Evolutionary conservation across 371 early-diverging fungal species (phyloP).

Genomic region (Saksenaea oblongispora): DNA sequence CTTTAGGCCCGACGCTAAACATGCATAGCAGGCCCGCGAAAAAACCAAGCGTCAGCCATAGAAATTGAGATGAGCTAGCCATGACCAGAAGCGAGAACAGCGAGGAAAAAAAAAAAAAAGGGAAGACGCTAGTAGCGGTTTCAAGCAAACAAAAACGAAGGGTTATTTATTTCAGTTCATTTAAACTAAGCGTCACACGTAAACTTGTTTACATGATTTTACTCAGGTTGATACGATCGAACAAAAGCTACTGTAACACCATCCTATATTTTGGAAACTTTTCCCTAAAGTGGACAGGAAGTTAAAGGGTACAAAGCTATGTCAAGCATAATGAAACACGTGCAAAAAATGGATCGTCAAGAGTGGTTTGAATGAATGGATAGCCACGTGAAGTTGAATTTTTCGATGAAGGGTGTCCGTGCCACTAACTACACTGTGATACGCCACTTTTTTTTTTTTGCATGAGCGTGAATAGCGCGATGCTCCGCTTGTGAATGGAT

Average conservation of each 20-base stretch:
- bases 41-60: conserved; percentile 24
- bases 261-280: conserved; percentile 5
- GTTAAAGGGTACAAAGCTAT: background rate
- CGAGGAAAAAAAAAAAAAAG: background rate
- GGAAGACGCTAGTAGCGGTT: background rate
- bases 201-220: background rate
- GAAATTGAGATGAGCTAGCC: conserved; percentile 5
- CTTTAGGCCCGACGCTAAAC: background rate
- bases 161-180: background rate
- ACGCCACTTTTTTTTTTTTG: background rate
- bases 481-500: too few relatives aligned
- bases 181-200: background rate
- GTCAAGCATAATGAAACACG: background rate
- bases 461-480: too few relatives aligned
- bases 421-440: background rate
- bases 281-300: background rate
- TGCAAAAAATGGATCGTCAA: background rate
- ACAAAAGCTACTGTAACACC: background rate
- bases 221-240: background rate
- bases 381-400: background rate
- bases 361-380: background rate
- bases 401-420: background rate
- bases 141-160: background rate
- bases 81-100: background rate
- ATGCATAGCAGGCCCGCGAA: conserved; percentile 27